A percentile compares a stretch with the other conserved stretches of the same genome.
phyloP scores from a whole-genome alignment of 31 red algal genomes.

The Endocladia muricata region DNA sequence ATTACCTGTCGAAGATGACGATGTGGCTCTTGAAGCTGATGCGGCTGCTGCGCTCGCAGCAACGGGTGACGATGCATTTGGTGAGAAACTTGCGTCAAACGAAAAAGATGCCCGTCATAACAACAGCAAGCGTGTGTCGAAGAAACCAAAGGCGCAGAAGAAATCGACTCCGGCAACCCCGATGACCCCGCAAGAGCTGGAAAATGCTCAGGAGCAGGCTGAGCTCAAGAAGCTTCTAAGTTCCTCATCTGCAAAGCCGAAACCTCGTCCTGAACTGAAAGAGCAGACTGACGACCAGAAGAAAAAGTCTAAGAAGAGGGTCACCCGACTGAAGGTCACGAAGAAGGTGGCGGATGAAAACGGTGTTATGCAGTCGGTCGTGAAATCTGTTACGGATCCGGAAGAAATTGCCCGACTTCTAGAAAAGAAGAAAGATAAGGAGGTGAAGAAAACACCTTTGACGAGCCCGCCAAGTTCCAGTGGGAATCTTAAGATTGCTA shows the following conservation, averaged over 20 bases:
- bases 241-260: not conserved
- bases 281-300: not conserved
- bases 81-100: slow-evolving; percentile 7
- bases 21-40: slow-evolving; percentile 37
- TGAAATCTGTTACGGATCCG: slow-evolving; percentile 52
- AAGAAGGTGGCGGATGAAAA: slow-evolving; percentile 51
- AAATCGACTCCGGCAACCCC: not conserved
- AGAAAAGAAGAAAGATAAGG: slow-evolving; percentile 43
- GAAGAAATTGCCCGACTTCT: slow-evolving; percentile 44
- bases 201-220: not conserved
- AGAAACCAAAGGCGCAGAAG: slow-evolving; percentile 12
- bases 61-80: slow-evolving; percentile 23
- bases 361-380: slow-evolving; percentile 33
- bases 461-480: slow-evolving; percentile 7
- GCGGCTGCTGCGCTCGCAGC: slow-evolving; percentile 21
- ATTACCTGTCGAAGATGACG: slow-evolving; percentile 57
- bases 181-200: not conserved
- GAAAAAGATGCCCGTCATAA: slow-evolving; percentile 17
- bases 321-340: slow-evolving; percentile 45
- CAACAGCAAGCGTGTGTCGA: not conserved
- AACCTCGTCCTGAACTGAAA: not conserved
- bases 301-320: slow-evolving; percentile 61
- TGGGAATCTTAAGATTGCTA: slow-evolving; percentile 61
- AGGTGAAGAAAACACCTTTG: not conserved
- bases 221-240: not conserved